Evolutionary conservation across 805 yeast genomes (phyloP).

Genomic region (Blastobotrys chiropterorum): DNA sequence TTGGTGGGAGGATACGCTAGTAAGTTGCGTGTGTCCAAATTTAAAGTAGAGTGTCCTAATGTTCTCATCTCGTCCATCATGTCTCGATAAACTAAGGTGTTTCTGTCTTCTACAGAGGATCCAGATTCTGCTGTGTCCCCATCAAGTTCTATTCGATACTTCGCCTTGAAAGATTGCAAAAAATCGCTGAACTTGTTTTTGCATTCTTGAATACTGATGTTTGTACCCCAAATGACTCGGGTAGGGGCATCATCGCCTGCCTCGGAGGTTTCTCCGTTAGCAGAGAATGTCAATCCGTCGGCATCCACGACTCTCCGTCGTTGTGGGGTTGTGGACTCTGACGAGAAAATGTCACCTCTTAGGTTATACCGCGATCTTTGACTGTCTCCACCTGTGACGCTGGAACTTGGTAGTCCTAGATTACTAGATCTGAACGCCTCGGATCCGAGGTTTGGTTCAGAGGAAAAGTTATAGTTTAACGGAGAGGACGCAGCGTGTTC

Average conservation of each 20-base stretch:
- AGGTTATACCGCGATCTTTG: slow-evolving; percentile 36
- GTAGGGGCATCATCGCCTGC: slow-evolving; percentile 59
- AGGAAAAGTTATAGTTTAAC: not conserved
- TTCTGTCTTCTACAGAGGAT: slow-evolving; percentile 57
- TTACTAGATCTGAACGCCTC: not conserved
- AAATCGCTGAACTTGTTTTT: slow-evolving; percentile 75
- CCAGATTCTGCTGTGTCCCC: slow-evolving; percentile 35
- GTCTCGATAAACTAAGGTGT: slow-evolving; percentile 55
- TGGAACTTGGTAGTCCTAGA: not conserved
- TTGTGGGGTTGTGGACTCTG: slow-evolving; percentile 68
- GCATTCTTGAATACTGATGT: slow-evolving; percentile 87
- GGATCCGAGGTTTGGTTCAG: not conserved
- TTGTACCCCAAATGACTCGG: slow-evolving; percentile 97
- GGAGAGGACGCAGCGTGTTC: not conserved
- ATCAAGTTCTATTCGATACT: slow-evolving; percentile 44
- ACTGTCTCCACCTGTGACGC: slow-evolving; percentile 22
- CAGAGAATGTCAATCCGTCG: not conserved
- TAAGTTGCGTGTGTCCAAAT: slow-evolving; percentile 76
- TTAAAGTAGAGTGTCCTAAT: slow-evolving; percentile 74
- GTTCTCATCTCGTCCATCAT: slow-evolving; percentile 68
- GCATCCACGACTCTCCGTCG: slow-evolving; percentile 32
- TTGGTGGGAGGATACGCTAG: slow-evolving; percentile 68
- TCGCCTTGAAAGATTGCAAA: slow-evolving; percentile 73
- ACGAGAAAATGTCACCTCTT: slow-evolving; percentile 73
- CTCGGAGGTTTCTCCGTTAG: slow-evolving; percentile 14